Percentiles rank a stretch among this genome's conserved stretches.
These are phyloP conservation scores for Aureobasidium mangrovei DNA, from an alignment of 2,329 filamentous ascomycete genomes.

Conservation along the genomic window DNA sequence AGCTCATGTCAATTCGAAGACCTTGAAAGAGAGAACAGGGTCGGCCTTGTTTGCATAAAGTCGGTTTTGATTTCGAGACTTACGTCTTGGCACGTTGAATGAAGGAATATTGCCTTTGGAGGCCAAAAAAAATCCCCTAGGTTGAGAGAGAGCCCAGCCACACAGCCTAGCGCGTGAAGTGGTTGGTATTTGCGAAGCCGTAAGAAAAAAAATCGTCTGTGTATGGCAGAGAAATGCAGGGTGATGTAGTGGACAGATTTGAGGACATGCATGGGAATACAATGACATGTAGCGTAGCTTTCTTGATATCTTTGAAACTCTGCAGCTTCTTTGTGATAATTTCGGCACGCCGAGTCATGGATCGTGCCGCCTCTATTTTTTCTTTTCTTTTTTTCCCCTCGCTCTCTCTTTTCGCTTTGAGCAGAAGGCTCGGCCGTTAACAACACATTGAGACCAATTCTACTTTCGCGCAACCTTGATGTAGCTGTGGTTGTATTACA, in stretches of 20 bases:
- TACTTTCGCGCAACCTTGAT: too few species aligned
- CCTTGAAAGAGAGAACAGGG: not conserved
- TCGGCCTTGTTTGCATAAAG: too few species aligned
- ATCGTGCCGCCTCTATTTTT: not conserved
- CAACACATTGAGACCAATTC: not conserved
- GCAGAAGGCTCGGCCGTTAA: constrained; percentile 1
- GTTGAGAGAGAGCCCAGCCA: too few species aligned
- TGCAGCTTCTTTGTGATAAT: constrained; percentile 6
- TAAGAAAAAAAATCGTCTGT: not conserved
- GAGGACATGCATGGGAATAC: not conserved
- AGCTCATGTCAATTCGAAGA: not conserved
- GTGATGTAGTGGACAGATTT: too few species aligned
- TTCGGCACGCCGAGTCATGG: constrained; percentile 11
- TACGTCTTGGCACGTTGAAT: too few species aligned
- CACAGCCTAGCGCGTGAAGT: too few species aligned
- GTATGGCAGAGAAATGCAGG: not conserved
- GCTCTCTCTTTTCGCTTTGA: not conserved
- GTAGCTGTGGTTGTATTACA: too few species aligned
- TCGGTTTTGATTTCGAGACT: too few species aligned
- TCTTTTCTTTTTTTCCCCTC: not conserved
- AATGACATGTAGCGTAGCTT: not conserved
- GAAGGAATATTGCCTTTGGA: too few species aligned
- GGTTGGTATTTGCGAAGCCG: not conserved
- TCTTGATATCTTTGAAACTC: not conserved
- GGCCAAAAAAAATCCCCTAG: too few species aligned